Conservation (phyloP, 2,329 filamentous ascomycete species). For the Fusarium mundagurra region DNA sequence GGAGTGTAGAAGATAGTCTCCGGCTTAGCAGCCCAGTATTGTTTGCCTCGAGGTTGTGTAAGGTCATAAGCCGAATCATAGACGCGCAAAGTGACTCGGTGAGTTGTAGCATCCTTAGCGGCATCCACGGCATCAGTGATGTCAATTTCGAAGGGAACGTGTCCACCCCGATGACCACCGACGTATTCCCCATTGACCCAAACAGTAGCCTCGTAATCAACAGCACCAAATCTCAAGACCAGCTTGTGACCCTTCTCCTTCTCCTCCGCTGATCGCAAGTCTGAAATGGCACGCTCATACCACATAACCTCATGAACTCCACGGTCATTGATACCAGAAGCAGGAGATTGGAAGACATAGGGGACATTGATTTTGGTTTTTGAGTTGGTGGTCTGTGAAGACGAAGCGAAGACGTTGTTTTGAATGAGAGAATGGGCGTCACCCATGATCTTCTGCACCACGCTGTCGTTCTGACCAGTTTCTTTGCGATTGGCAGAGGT, state of each 20-base stretch:
- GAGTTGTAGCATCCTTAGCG: slow-evolving; percentile 34
- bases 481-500: slow-evolving; percentile 40
- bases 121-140: slow-evolving; percentile 59
- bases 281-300: slow-evolving; percentile 67
- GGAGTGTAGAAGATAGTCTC: slow-evolving; percentile 70
- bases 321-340: slow-evolving; percentile 69
- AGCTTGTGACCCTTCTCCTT: slow-evolving; percentile 54
- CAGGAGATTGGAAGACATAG: slow-evolving; percentile 72
- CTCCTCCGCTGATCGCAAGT: slow-evolving; percentile 58
- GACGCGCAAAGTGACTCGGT: slow-evolving; percentile 65
- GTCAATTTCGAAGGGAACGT: slow-evolving; percentile 68
- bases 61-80: slow-evolving; percentile 72
- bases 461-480: slow-evolving; percentile 46
- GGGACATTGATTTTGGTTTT: slow-evolving; percentile 69
- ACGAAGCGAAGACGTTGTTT: slow-evolving; percentile 53
- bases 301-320: slow-evolving; percentile 74
- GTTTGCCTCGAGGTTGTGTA: slow-evolving; percentile 73
- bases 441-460: slow-evolving; percentile 58
- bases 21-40: slow-evolving; percentile 70
- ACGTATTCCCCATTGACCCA: slow-evolving; percentile 65
- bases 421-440: slow-evolving; percentile 59
- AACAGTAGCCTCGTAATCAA: slow-evolving; percentile 68
- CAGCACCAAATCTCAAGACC: slow-evolving; percentile 67
- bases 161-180: slow-evolving; percentile 66
- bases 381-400: slow-evolving; percentile 46